Evolutionary conservation across 2,329 filamentous ascomycete genomes (phyloP).

Genomic region (Sarocladium oryzae): DNA sequence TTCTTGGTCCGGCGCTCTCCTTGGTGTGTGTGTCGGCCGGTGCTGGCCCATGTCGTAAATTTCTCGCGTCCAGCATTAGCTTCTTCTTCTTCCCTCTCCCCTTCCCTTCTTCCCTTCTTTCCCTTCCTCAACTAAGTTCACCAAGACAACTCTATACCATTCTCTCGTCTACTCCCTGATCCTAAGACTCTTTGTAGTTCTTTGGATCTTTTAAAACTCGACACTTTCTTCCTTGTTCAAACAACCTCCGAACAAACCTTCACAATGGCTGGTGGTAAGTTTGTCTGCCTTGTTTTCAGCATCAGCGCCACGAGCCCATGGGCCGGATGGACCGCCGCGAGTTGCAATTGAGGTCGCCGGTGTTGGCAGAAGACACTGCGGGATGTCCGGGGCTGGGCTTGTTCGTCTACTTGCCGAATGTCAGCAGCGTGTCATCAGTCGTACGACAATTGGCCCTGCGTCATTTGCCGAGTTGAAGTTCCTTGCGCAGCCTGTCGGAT

Average conservation of each 20-base stretch:
- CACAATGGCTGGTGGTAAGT: slow-evolving; percentile 43
- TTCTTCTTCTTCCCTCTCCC: slow-evolving; percentile 20
- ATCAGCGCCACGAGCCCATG: background rate
- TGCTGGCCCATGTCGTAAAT: slow-evolving; percentile 16
- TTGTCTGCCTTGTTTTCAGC: background rate
- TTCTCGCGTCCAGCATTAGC: slow-evolving; percentile 19
- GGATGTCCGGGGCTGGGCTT: background rate
- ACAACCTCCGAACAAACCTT: slow-evolving; percentile 15
- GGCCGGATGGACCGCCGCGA: background rate
- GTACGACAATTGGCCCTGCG: slow-evolving; percentile 11
- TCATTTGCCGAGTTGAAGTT: slow-evolving; percentile 10
- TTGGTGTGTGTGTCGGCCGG: slow-evolving; percentile 4
- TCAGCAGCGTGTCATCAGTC: background rate
- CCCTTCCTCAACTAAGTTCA: slow-evolving; percentile 15
- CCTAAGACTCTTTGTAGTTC: slow-evolving; percentile 16
- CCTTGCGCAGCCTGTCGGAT: background rate
- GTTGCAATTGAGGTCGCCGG: slow-evolving; percentile 17
- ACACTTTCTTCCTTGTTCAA: slow-evolving; percentile 9
- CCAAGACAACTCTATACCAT: background rate
- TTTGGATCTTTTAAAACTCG: slow-evolving; percentile 12
- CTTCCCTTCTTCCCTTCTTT: slow-evolving; percentile 15
- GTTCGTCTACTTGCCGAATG: background rate
- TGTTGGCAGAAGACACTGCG: slow-evolving; percentile 4
- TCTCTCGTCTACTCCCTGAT: slow-evolving; percentile 10
- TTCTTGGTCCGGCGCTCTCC: slow-evolving; percentile 9